Evolutionary conservation across 2,329 filamentous ascomycete species (phyloP).

Genomic region (Aspergillus carbonarius): DNA sequence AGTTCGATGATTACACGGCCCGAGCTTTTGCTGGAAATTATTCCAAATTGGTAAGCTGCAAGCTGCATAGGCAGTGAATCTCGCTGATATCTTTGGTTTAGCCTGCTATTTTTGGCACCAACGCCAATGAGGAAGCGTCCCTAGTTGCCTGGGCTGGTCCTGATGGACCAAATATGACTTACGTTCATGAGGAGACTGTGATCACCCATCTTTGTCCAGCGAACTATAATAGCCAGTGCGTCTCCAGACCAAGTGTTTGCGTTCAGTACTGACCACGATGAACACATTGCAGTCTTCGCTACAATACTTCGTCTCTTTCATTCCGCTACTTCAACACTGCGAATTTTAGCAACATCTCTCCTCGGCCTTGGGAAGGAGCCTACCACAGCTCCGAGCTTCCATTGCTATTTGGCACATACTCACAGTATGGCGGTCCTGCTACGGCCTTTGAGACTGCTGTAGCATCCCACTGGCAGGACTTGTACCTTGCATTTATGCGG

Average conservation of each 20-base stretch:
- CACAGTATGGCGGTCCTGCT: background rate
- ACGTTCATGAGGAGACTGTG: background rate
- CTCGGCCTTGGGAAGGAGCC: conserved; percentile 2
- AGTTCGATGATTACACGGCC: background rate
- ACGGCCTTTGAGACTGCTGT: background rate
- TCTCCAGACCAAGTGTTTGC: background rate
- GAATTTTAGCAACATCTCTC: conserved; percentile 8
- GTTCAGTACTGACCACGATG: background rate
- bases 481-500: background rate
- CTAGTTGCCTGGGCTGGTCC: background rate
- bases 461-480: background rate
- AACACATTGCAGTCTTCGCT: background rate
- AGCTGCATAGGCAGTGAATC: too few species aligned
- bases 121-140: background rate
- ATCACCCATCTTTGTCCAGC: background rate
- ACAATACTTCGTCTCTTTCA: background rate
- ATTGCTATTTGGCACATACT: conserved; percentile 7
- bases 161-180: background rate
- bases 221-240: background rate
- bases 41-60: background rate
- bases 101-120: background rate
- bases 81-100: background rate
- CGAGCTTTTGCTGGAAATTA: background rate
- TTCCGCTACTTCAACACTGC: conserved; percentile 4
- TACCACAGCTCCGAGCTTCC: conserved; percentile 5